Evolutionary conservation across 2,329 filamentous ascomycete species (phyloP).

Genomic region (Cladosporium austrohemisphaericum): DNA sequence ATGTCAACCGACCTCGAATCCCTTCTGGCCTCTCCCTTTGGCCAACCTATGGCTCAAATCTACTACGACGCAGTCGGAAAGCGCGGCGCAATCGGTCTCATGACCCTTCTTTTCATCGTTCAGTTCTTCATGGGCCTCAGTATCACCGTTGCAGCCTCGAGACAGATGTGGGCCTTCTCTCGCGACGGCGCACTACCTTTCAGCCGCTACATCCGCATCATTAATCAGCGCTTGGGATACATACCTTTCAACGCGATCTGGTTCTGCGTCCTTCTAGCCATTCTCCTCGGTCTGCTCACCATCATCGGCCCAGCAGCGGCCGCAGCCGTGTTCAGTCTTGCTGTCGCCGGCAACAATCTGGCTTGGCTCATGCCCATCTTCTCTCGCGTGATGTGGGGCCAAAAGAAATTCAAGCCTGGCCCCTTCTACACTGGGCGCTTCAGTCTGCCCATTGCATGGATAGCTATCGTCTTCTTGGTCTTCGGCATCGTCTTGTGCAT

Average conservation of each 20-base stretch:
- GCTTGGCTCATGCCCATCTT: slow-evolving; percentile 59
- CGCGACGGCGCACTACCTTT: slow-evolving; percentile 61
- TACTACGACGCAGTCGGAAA: slow-evolving; percentile 61
- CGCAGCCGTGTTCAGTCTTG: slow-evolving; percentile 57
- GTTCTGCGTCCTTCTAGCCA: slow-evolving; percentile 50
- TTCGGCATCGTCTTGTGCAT: slow-evolving; percentile 57
- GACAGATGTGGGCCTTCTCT: slow-evolving; percentile 62
- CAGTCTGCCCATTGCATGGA: slow-evolving; percentile 52
- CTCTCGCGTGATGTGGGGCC: slow-evolving; percentile 56
- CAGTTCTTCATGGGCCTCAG: slow-evolving; percentile 61
- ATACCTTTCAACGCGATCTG: slow-evolving; percentile 57
- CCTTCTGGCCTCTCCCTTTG: slow-evolving; percentile 49
- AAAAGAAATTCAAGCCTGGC: slow-evolving; percentile 55
- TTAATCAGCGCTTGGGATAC: slow-evolving; percentile 53
- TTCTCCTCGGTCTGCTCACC: slow-evolving; percentile 55
- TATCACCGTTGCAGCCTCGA: slow-evolving; percentile 55
- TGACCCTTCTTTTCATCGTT: slow-evolving; percentile 57
- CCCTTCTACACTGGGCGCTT: slow-evolving; percentile 57
- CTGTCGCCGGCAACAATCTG: slow-evolving; percentile 58
- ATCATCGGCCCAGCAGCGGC: slow-evolving; percentile 57
- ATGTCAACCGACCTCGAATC: slow-evolving; percentile 52
- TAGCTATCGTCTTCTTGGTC: slow-evolving; percentile 51
- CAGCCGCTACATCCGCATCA: slow-evolving; percentile 54
- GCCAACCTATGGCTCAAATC: slow-evolving; percentile 60
- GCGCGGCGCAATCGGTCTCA: slow-evolving; percentile 55